Conservation (phyloP, 2,329 filamentous ascomycete genomes). For the Verticillium albo-atrum region DNA sequence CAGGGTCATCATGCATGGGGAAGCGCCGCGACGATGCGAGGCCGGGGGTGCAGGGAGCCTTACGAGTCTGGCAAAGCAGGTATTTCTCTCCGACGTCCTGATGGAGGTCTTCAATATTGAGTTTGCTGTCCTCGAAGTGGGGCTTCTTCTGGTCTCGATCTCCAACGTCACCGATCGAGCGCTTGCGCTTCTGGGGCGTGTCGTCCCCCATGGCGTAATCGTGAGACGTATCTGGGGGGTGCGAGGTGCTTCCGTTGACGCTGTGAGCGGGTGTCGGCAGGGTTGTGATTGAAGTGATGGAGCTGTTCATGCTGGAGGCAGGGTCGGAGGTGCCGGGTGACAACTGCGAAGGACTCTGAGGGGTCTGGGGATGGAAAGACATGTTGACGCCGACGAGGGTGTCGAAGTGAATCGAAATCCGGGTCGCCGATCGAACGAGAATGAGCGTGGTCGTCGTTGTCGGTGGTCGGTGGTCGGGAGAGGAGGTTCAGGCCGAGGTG, state of each 20-base stretch:
- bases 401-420: slow-evolving; percentile 6
- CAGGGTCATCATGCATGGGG: not conserved
- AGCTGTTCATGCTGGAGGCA: slow-evolving; percentile 45
- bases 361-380: slow-evolving; percentile 64
- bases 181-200: slow-evolving; percentile 59
- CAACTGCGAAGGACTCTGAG: slow-evolving; percentile 62
- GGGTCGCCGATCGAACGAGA: slow-evolving; percentile 7
- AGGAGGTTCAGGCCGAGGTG: slow-evolving; percentile 6
- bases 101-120: slow-evolving; percentile 61
- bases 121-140: slow-evolving; percentile 56
- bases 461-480: slow-evolving; percentile 17
- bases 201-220: slow-evolving; percentile 44
- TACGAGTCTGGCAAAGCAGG: slow-evolving; percentile 63
- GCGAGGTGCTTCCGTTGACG: slow-evolving; percentile 50
- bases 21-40: slow-evolving; percentile 23
- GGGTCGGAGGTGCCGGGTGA: slow-evolving; percentile 51
- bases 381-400: slow-evolving; percentile 40
- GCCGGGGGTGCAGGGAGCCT: slow-evolving; percentile 44
- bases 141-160: slow-evolving; percentile 57
- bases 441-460: slow-evolving; percentile 8
- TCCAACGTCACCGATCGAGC: slow-evolving; percentile 50
- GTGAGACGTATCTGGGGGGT: slow-evolving; percentile 36
- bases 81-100: slow-evolving; percentile 64
- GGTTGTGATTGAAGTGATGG: slow-evolving; percentile 45
- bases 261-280: slow-evolving; percentile 60